These are phyloP conservation scores for Edaphochlamys debaryana DNA, from an alignment of 139 green algal genomes.

Conservation along the genomic window DNA sequence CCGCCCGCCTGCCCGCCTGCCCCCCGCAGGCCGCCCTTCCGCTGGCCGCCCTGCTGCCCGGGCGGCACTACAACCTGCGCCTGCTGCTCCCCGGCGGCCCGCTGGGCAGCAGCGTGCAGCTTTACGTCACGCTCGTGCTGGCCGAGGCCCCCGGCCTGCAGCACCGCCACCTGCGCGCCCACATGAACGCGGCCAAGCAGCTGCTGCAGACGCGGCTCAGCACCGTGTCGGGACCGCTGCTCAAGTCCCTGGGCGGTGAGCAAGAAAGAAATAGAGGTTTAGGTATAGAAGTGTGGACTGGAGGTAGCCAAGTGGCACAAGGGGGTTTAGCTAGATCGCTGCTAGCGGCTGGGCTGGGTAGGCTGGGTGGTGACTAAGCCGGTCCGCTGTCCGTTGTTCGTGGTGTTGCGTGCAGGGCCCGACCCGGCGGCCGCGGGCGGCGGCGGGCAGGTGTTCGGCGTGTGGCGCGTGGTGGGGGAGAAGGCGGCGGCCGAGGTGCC, in stretches of 20 bases:
- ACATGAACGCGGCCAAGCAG: not conserved
- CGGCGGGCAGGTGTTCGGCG: conserved; percentile 27
- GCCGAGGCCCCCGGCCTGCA: not conserved
- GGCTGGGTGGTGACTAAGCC: too few species aligned
- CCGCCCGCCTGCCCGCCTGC: not conserved
- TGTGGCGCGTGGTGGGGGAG: conserved; percentile 10
- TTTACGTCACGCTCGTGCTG: conserved; percentile 58
- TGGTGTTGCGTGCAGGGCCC: too few species aligned
- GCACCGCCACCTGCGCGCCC: not conserved
- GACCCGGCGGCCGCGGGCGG: too few species aligned
- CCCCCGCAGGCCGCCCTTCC: not conserved
- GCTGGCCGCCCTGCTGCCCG: conserved; percentile 26
- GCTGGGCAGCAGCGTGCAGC: conserved; percentile 33
- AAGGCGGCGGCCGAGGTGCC: not conserved
- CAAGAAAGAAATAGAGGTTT: too few species aligned
- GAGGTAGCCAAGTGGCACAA: too few species aligned
- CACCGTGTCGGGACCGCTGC: not conserved
- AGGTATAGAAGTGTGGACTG: too few species aligned
- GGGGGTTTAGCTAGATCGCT: too few species aligned
- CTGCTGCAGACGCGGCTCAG: conserved; percentile 26
- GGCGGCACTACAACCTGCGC: conserved; percentile 54
- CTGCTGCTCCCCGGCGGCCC: conserved; percentile 49
- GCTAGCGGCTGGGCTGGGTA: too few species aligned
- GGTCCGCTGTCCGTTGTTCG: too few species aligned
- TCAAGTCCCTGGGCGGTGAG: too few species aligned